Base-by-base conservation (phyloP, 306 rosid species). In the Hippophae rhamnoides region DNA sequence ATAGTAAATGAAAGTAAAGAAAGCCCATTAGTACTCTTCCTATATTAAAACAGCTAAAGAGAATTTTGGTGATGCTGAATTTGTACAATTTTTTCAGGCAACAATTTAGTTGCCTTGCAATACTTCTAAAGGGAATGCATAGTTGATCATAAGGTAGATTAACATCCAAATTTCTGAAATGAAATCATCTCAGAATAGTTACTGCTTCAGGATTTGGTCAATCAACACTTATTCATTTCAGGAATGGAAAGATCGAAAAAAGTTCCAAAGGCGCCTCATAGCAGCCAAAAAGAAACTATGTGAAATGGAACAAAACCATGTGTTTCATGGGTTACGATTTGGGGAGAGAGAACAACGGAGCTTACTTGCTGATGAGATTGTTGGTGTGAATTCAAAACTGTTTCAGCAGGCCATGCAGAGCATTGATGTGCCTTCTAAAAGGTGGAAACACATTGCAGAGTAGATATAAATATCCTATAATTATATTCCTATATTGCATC, bases 211-310 rank as follows among this genome's bases (percentile, higher is more conserved):
- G 52, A 18, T 42, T 70, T 51, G 55, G 42, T 58, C 58, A 44
- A 67, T 68, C 69, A 69, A 56, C 40, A 63, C 47, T 55, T 69
- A 14, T 63, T 52, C 75, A 61, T 73, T 73, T 74, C 63, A 87
- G 98, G 98, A 88, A 75, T 92, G 98, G 98, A 87, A 82, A 74
- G 98, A 92, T 66, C 81, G 78, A 73, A 88, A 80, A 69, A 92
- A 92, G 78, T 76, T 79, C 56, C 87, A 82, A 63, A 87, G 75
- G 81, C 85, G 70, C 27, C 95, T 92, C 68, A 79, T 88, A 69
- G 86, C 88, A 52, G 96, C 95, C 0, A 92, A 92, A 75, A 92
- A 85, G 93, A 88, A 83, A 75, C 86, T 92, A 25, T 46, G 60
- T 66, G 96, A 92, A 63, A 68, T 92, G 86, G 95, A 83, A 60